Evolutionary conservation across 495 filamentous ascomycete species (phyloP), one percentile per base, ranked within the genome.

Genomic region (Penicillium subrubescens): DNA sequence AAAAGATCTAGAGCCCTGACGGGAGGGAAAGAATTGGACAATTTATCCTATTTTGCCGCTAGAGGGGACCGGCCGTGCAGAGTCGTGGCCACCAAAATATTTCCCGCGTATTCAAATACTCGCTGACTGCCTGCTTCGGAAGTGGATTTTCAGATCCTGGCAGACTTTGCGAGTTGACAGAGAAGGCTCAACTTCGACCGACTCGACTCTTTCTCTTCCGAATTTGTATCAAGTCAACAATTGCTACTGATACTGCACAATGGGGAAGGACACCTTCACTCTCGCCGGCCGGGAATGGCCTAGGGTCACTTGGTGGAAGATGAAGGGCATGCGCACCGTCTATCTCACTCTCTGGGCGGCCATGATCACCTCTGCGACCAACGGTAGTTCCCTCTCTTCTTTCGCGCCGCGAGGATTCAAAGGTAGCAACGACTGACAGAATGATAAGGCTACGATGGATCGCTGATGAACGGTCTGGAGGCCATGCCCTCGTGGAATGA

Each of bases 391-490:
- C 21, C 11, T 12, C 44, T 5, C 0, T 11, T 10, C 12, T 48
- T n/a, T 12, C 15, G 19, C 44, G 2, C n/a, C 43, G 44, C 21
- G 19, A 48, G 5, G 5, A 12, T 25, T 44, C 3, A 39, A 29
- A 12, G 29, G 7, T 33, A 86, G 84, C 21, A 34, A 34, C 7
- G 27, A 54, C 51, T 54, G 29, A 54, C 51, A 19, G 8, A 8
- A n/a, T n/a, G 29, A 34, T 8, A 15, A 54, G 88, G 88, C 58
- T 91, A 90, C 73, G 88, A 91, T 74, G 87, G 82, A 71, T 82
- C 75, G 0, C 70, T 81, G 76, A 77, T 81, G 72, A 81, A 81
- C 61, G 77, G 77, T 55, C 65, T 81, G 39, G 71, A 79, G 48
- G 70, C 75, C 17, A 67, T 81, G 61, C 57, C 66, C 0, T 68